phyloP scores from a whole-genome alignment of 345 rosid species.

The Adansonia digitata region DNA sequence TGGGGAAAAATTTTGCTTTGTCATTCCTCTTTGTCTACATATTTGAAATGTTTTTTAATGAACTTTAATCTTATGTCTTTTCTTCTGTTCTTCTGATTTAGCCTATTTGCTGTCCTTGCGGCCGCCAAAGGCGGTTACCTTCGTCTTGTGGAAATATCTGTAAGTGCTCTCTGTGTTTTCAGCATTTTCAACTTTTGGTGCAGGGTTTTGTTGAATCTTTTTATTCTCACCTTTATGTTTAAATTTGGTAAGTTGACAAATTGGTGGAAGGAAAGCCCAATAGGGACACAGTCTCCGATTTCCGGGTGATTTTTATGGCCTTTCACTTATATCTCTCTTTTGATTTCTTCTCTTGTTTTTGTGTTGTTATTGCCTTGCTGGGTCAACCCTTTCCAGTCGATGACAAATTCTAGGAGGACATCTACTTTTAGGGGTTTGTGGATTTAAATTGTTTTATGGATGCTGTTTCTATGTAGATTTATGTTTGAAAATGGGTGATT shows the following conservation, averaged over 20 bases:
- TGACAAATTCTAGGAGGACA: background rate
- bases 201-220: constrained; percentile 11
- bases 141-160: constrained; percentile 88
- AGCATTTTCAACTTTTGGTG: constrained; percentile 10
- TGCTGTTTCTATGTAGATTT: background rate
- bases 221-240: background rate
- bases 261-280: constrained; percentile 82
- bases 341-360: background rate
- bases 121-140: constrained; percentile 70
- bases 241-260: constrained; percentile 56
- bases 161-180: constrained; percentile 30
- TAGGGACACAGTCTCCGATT: constrained; percentile 90
- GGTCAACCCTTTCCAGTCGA: background rate
- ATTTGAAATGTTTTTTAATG: background rate
- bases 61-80: background rate
- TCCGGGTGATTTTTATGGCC: constrained; percentile 87
- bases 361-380: background rate
- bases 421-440: background rate
- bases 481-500: constrained; percentile 1
- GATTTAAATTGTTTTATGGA: background rate
- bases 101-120: constrained; percentile 94
- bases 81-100: constrained; percentile 13
- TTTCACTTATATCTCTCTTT: background rate
- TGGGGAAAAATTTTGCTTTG: background rate
- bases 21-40: background rate